Percentiles rank a stretch among this genome's conserved stretches.
phyloP scores from a whole-genome alignment of 2,329 filamentous ascomycete species.

The Cryoendolithus antarcticus region DNA sequence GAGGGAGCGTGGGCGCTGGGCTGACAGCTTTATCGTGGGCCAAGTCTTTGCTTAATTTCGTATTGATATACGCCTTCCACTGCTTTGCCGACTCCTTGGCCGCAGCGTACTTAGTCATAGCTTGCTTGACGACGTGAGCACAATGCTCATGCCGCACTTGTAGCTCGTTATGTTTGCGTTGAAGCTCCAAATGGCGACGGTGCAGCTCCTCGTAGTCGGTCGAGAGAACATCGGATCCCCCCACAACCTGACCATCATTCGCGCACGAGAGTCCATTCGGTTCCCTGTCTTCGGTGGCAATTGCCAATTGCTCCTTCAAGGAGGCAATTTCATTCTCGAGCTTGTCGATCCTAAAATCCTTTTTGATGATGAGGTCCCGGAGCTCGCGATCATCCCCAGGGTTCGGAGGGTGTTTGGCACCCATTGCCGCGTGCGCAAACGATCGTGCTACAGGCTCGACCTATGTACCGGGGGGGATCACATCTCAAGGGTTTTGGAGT shows the following conservation, averaged over 20 bases:
- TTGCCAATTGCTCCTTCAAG: slow-evolving; percentile 4
- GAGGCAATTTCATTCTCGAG: slow-evolving; percentile 12
- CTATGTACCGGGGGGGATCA: too few relatives aligned
- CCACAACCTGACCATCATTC: too few relatives aligned
- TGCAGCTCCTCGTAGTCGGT: slow-evolving; percentile 17
- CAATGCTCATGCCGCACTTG: slow-evolving; percentile 7
- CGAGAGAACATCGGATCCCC: neutral
- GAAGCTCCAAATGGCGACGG: slow-evolving; percentile 21
- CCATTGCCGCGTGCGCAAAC: too few relatives aligned
- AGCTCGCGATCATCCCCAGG: neutral
- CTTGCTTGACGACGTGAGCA: slow-evolving; percentile 19
- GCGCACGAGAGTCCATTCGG: too few relatives aligned
- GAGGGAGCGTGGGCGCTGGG: neutral
- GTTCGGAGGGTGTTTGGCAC: slow-evolving; percentile 1
- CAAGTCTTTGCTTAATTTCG: neutral
- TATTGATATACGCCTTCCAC: slow-evolving; percentile 16
- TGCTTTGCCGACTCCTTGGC: slow-evolving; percentile 27
- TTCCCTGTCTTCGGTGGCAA: too few relatives aligned
- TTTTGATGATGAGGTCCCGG: neutral
- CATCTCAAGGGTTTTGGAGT: too few relatives aligned
- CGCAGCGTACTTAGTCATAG: slow-evolving; percentile 14
- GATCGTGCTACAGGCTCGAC: too few relatives aligned
- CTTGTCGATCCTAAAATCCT: slow-evolving; percentile 5
- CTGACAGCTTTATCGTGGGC: neutral
- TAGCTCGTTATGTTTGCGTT: slow-evolving; percentile 15